A percentile compares a stretch with the other conserved stretches of the same genome.
Conservation (phyloP, 345 rosid genomes). For the Euphorbia lathyris region DNA sequence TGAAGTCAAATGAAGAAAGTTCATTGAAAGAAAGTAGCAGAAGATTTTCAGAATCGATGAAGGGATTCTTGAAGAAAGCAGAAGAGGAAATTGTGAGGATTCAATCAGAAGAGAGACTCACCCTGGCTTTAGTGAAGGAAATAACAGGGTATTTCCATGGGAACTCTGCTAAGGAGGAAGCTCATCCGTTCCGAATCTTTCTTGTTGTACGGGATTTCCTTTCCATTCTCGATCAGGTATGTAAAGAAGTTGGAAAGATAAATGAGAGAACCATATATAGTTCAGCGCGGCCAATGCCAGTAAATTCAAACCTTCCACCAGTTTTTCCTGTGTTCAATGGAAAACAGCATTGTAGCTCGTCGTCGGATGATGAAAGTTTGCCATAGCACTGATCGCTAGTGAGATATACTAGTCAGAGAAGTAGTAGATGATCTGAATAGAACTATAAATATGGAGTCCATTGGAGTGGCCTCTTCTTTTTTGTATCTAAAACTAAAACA, state of each 20-base stretch:
- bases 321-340: slow-evolving; percentile 45
- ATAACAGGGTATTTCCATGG: slow-evolving; percentile 92
- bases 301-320: slow-evolving; percentile 31
- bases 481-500: background rate
- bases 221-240: slow-evolving; percentile 76
- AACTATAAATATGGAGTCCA: background rate
- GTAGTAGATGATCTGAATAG: background rate
- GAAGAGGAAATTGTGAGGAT: slow-evolving; percentile 60
- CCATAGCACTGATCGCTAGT: slow-evolving; percentile 2
- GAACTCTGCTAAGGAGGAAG: slow-evolving; percentile 68
- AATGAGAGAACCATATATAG: slow-evolving; percentile 73
- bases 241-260: slow-evolving; percentile 87
- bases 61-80: slow-evolving; percentile 55
- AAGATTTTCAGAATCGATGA: slow-evolving; percentile 63
- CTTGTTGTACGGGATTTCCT: slow-evolving; percentile 84
- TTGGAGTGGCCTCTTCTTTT: background rate
- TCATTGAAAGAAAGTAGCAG: slow-evolving; percentile 26
- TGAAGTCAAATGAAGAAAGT: slow-evolving; percentile 36
- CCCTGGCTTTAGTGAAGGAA: slow-evolving; percentile 59
- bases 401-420: background rate
- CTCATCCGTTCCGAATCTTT: slow-evolving; percentile 74
- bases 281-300: slow-evolving; percentile 43
- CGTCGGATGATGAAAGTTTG: slow-evolving; percentile 40
- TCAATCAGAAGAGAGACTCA: slow-evolving; percentile 43
- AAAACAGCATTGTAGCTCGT: slow-evolving; percentile 35